Evolutionary conservation across 169 alveolate species (phyloP), one percentile per base, ranked within the genome.

Genomic region (Amoebophrya sp.): DNA sequence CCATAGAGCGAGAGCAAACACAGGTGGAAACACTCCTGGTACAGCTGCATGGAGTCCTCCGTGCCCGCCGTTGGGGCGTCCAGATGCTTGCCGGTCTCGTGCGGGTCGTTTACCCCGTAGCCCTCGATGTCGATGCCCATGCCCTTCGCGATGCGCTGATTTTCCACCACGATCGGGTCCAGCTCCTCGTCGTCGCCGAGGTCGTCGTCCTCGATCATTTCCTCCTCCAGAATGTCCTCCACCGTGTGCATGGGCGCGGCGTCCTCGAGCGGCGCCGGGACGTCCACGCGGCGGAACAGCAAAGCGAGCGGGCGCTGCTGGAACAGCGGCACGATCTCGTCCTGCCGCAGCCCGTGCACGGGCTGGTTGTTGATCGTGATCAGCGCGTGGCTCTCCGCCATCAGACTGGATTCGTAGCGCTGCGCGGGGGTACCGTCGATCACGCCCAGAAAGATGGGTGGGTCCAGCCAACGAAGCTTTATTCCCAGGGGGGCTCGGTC

Each of bases 91-190:
- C 83, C 83, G 38, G 18, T n/a, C 32, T 66, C 83, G 83, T 66
- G 83, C 32, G 83, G 83, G 18, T 66, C 83, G 35, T 66, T n/a
- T 25, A 1, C 35, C 32, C 83, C 83, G 32, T 66, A 66, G 83
- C 83, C 83, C 83, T 66, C 83, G 83, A 66, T 66, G 83, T 66
- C 83, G 83, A 66, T 66, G 83, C 83, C 83, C 83, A 66, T 66
- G 35, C 83, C 83, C 83, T 66, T 66, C 83, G 83, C 83, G 12
- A 66, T 66, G 2, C 83, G 1, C 32, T 66, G 83, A 66, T 66
- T 66, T n/a, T 66, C 83, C 0, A 66, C 10, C 83, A 66, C 83
- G 7, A 66, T 2, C 29, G 83, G 83, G 35, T 66, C 83, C 35
- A 66, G 0, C 10, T 25, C 83, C 35, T 66, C 83, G 35, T 66